Evolutionary conservation across 1,139 yeast species (phyloP), one percentile per base, ranked within the genome.

Genomic region (Yamadazyma mexicana): DNA sequence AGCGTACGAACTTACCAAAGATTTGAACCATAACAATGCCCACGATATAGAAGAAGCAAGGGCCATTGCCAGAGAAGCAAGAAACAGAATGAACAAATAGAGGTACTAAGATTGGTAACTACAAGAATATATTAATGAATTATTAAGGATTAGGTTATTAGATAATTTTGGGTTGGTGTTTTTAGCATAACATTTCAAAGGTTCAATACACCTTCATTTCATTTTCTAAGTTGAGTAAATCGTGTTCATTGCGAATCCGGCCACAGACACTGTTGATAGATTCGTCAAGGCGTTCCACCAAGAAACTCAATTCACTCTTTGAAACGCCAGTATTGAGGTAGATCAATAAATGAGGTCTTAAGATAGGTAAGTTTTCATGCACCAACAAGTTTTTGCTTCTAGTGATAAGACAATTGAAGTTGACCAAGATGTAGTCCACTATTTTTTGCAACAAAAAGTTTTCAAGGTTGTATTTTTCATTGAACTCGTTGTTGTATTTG

Each of bases 21-120:
- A 82, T 43, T 73, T 89, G 48, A 81, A 82, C 17, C 82, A 82
- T 44, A 94, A 94, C 22, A 77, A 86, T 28, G 84, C 92, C 8
- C 87, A 83, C 45, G 96, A 87, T 53, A 78, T 88, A 26, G 96
- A 88, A 55, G 97, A 89, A 55, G 97, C 96, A 0, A 66, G 96
- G 37, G 75, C 85, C 0, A 83, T 91, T 35, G 87, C 92, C 0
- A 71, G 94, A 49, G 95, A 86, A 49, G 83, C 87, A 11, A 58
- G 77, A 40, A 72, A 66, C 46, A 57, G 77, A 45, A 69, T 70
- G 70, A 47, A 47, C 15, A 49, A 46, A 23, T 46, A 38, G 31
- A 33, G 27, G 26, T 33, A 23, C 15, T 33, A 25, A 17, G 20
- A 27, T 23, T 23, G n/a, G n/a, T 22, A 29, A 29, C 5, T 29